A percentile compares a stretch with the other conserved stretches of the same genome.
These are phyloP conservation scores for Monosporascus ibericus DNA, from an alignment of 2,329 filamentous ascomycete species.

Conservation along the genomic window DNA sequence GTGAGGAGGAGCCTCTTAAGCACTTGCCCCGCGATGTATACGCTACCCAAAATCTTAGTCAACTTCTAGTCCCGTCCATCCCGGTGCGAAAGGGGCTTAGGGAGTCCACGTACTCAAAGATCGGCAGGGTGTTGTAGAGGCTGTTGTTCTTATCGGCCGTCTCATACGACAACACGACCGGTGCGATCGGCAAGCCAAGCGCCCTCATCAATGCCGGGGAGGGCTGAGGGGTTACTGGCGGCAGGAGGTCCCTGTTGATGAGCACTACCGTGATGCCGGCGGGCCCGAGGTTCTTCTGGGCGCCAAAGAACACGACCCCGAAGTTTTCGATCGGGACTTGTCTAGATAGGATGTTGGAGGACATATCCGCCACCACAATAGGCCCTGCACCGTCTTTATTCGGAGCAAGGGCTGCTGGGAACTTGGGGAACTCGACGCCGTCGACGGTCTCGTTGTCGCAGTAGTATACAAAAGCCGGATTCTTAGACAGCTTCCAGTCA, in stretches of 20 bases:
- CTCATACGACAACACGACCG: conserved; percentile 76
- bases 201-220: conserved; percentile 63
- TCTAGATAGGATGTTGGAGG: conserved; percentile 84
- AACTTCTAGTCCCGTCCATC: not conserved
- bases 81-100: not conserved
- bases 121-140: conserved; percentile 91
- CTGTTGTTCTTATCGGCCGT: conserved; percentile 89
- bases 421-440: conserved; percentile 77
- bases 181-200: conserved; percentile 70
- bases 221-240: conserved; percentile 60
- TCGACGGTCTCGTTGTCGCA: conserved; percentile 95
- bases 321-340: conserved; percentile 73
- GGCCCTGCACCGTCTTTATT: conserved; percentile 56
- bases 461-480: conserved; percentile 73
- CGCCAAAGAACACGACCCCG: conserved; percentile 82
- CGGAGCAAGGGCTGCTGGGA: conserved; percentile 58
- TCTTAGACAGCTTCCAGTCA: conserved; percentile 66
- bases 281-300: conserved; percentile 88
- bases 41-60: conserved; percentile 37
- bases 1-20: conserved; percentile 66
- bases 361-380: conserved; percentile 88
- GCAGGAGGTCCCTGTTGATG: conserved; percentile 73
- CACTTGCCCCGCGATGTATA: conserved; percentile 86
- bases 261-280: conserved; percentile 84
- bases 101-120: conserved; percentile 62